Percentiles rank a stretch among this genome's conserved stretches.
phyloP scores from a whole-genome alignment of 1,284 basidiomycete species.

The Caloboletus inedulis region DNA sequence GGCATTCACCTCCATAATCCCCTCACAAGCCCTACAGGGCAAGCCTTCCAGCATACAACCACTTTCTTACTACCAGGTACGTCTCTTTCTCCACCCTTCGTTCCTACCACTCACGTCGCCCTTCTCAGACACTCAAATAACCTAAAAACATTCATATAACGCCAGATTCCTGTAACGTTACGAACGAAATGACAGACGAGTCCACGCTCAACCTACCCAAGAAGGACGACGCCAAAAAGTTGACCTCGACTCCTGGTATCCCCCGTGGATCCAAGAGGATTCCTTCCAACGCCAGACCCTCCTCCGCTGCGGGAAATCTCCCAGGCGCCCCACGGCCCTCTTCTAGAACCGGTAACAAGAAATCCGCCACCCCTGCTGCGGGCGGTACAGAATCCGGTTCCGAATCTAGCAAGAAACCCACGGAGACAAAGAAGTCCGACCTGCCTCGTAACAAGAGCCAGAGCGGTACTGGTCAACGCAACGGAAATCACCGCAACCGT shows the following conservation, averaged over 20 bases:
- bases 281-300: conserved; percentile 51
- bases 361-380: conserved; percentile 36
- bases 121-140: conserved; percentile 42
- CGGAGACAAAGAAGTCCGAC: conserved; percentile 55
- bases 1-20: conserved; percentile 57
- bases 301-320: conserved; percentile 41
- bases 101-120: conserved; percentile 9
- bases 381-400: conserved; percentile 61
- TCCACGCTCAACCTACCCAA: conserved; percentile 54
- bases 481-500: conserved; percentile 51
- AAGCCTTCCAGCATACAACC: conserved; percentile 55
- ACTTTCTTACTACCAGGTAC: conserved; percentile 51
- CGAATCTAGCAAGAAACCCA: conserved; percentile 58
- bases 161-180: conserved; percentile 50
- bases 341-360: conserved; percentile 64
- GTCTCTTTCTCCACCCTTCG: conserved; percentile 10
- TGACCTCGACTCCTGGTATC: conserved; percentile 38
- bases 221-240: conserved; percentile 66
- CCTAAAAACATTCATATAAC: conserved; percentile 50
- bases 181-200: conserved; percentile 85
- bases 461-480: conserved; percentile 43
- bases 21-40: conserved; percentile 85
- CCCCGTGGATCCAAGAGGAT: conserved; percentile 56
- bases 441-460: conserved; percentile 53
- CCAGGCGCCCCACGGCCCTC: conserved; percentile 53